A percentile compares a stretch with the other conserved stretches of the same genome.
phyloP scores from a whole-genome alignment of 306 rosid species.

The Malus domestica region ASM211411v1 NC_041793.1:46480501-46481000 shows the following conservation, averaged over 20 bases:
- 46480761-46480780: conserved; percentile 47
- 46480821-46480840: conserved; percentile 33
- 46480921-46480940: conserved; percentile 24
- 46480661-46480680: conserved; percentile 52
- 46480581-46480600: conserved; percentile 67
- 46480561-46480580: conserved; percentile 53
- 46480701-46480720: conserved; percentile 47
- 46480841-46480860: conserved; percentile 26
- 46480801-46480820: conserved; percentile 29
- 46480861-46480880: conserved; percentile 16
- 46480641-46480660: conserved; percentile 46
- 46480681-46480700: conserved; percentile 69
- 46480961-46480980: conserved; percentile 44
- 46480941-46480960: conserved; percentile 41
- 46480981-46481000: conserved; percentile 38
- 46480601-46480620: conserved; percentile 49
- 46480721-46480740: conserved; percentile 44
- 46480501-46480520: conserved; percentile 58
- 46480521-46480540: conserved; percentile 43
- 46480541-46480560: conserved; percentile 56
- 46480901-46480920: conserved; percentile 40
- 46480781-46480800: conserved; percentile 35
- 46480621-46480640: conserved; percentile 66
- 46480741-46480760: conserved; percentile 59
- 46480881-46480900: conserved; percentile 22